Evolutionary conservation across 345 rosid species (phyloP).

Genomic region (Citrus australasica): DNA sequence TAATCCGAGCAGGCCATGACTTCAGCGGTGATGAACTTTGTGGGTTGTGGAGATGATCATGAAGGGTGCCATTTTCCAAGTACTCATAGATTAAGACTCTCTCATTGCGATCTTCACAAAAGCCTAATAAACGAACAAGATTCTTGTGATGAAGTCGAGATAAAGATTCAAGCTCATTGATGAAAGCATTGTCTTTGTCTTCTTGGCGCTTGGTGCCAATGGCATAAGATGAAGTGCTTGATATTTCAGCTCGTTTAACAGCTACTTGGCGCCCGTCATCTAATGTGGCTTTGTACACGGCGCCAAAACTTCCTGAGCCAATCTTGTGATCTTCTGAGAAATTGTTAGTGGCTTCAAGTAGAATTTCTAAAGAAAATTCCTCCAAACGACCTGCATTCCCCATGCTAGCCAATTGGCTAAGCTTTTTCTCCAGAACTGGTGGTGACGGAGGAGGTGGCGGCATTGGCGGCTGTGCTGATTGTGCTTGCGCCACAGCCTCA

Average conservation of each 20-base stretch:
- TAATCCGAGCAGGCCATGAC: conserved; percentile 63
- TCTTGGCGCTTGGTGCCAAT: conserved; percentile 33
- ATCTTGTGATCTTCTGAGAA: conserved; percentile 58
- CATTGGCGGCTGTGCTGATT: conserved; percentile 4
- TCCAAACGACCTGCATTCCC: conserved; percentile 53
- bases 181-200: conserved; percentile 62
- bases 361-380: conserved; percentile 48
- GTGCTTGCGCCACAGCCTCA: conserved; percentile 16
- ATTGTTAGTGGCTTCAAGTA: conserved; percentile 48
- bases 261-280: conserved; percentile 71
- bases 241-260: conserved; percentile 64
- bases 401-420: conserved; percentile 59
- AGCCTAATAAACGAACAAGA: conserved; percentile 63
- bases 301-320: conserved; percentile 78
- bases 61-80: conserved; percentile 64
- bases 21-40: conserved; percentile 35
- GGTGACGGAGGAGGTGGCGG: background rate
- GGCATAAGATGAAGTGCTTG: conserved; percentile 17
- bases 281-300: conserved; percentile 53
- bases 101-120: conserved; percentile 63
- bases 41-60: conserved; percentile 65
- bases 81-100: conserved; percentile 59
- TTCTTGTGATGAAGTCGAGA: conserved; percentile 78
- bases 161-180: conserved; percentile 74
- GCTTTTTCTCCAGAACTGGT: conserved; percentile 47